Evolutionary conservation across 148 eudicot species (phyloP), one percentile per base, ranked within the genome.

Genomic region (Rhododendron griersonianum): DNA sequence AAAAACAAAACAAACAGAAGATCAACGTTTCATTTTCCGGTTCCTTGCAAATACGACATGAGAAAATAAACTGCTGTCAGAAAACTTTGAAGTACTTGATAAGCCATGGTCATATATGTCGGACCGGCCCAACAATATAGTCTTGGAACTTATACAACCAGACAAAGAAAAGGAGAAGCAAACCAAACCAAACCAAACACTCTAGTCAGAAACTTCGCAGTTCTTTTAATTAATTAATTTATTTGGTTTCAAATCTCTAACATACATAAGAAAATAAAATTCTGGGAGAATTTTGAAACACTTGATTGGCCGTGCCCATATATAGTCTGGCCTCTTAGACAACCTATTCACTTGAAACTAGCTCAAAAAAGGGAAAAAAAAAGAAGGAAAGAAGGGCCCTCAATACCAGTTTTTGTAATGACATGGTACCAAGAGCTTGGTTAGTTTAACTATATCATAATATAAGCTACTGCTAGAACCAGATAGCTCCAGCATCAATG

Each of bases 401-500:
- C 37, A 69, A 28, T 13, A 3, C 39, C 37, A 69, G 37, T 69
- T 69, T 69, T 28, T 28, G 75, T 69, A 6, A 61, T 21, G 35
- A 25, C 33, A 67, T 25, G 39, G 76, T 71, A 71, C 39, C 76
- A 30, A 4, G 41, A 33, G 21, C 39, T 67, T 71, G 39, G 39
- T 71, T 71, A 30, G 76, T 30, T 30, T 14, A 13, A 71, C 41
- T 13, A 11, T 71, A 30, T 28, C 76, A 71, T 71, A 11, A 71
- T 5, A 14, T 71, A 71, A 11, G 76, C 7, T 30, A 71, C 19
- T 57, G 83, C 91, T 92, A 92, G 80, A 92, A 89, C 94, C 94
- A 90, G 73, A 92, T 90, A 77, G 94, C 92, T 82, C 83, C 78
- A 45, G 90, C 94, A 16, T 87, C 67, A 33, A 92, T 90, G 21